Conservation (phyloP, 1,284 basidiomycete genomes). For the Cryptococcus maquisensis region DNA sequence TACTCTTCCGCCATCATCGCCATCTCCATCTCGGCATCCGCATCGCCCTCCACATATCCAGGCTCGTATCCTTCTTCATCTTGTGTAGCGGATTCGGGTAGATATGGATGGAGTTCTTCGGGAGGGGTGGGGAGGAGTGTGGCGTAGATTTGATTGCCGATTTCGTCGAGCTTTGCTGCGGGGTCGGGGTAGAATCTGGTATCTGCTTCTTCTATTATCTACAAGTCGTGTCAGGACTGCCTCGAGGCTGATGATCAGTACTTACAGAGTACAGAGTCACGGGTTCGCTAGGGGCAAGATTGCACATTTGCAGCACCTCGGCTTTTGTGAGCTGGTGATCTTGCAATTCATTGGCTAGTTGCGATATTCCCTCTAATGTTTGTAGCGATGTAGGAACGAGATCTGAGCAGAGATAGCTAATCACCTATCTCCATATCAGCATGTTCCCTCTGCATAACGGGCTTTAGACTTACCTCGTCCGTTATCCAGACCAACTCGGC, state of each 20-base stretch:
- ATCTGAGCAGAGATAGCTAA: conserved; percentile 62
- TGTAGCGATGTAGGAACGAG: conserved; percentile 60
- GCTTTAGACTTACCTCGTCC: conserved; percentile 63
- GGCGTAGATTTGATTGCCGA: conserved; percentile 57
- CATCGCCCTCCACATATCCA: conserved; percentile 21
- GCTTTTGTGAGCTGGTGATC: conserved; percentile 75
- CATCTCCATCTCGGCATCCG: conserved; percentile 28
- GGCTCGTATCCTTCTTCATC: conserved; percentile 14
- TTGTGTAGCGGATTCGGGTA: not conserved
- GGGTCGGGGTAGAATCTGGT: conserved; percentile 58
- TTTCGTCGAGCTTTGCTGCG: conserved; percentile 64
- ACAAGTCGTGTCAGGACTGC: not conserved
- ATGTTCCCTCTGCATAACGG: not conserved
- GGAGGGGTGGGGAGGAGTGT: conserved; percentile 25
- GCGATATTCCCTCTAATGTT: conserved; percentile 60
- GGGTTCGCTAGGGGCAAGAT: conserved; percentile 72
- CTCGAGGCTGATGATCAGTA: conserved; percentile 17
- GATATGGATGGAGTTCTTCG: conserved; percentile 23
- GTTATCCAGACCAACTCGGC: conserved; percentile 84
- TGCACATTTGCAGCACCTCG: conserved; percentile 86
- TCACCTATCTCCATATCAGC: conserved; percentile 56
- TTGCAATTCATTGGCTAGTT: conserved; percentile 64
- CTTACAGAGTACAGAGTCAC: conserved; percentile 87
- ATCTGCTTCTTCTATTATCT: conserved; percentile 89
- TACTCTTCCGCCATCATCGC: conserved; percentile 36